Evolutionary conservation across 1,284 basidiomycete species (phyloP).

Genomic region (Ustilago nuda): DNA sequence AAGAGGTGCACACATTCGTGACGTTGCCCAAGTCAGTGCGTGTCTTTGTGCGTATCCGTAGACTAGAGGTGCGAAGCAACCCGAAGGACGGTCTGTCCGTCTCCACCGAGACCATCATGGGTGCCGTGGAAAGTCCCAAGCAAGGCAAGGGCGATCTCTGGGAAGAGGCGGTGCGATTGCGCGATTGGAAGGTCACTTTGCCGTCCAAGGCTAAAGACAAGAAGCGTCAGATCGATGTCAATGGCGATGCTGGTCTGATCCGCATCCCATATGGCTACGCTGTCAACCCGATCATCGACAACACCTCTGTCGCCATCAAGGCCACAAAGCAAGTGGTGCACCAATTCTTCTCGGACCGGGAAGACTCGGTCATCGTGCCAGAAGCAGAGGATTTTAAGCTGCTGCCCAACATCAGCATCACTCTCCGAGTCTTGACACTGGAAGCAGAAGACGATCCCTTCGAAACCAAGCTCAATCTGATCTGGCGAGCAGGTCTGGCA

Average conservation of each 20-base stretch:
- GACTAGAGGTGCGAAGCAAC: slow-evolving; percentile 62
- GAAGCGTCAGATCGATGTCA: slow-evolving; percentile 69
- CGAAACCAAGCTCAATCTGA: slow-evolving; percentile 82
- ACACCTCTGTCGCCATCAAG: slow-evolving; percentile 70
- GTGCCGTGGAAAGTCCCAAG: slow-evolving; percentile 71
- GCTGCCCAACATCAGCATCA: slow-evolving; percentile 74
- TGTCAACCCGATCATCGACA: slow-evolving; percentile 73
- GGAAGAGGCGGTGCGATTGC: slow-evolving; percentile 82
- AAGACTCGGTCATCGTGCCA: slow-evolving; percentile 61
- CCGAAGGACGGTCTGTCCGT: slow-evolving; percentile 53
- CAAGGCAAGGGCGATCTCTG: slow-evolving; percentile 72
- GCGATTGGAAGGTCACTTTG: slow-evolving; percentile 73
- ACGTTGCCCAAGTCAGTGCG: slow-evolving; percentile 65
- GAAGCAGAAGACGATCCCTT: slow-evolving; percentile 91
- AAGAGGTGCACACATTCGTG: slow-evolving; percentile 64
- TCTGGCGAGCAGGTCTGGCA: slow-evolving; percentile 81
- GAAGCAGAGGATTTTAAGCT: slow-evolving; percentile 64
- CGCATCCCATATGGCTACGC: slow-evolving; percentile 84
- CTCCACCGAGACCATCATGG: slow-evolving; percentile 69
- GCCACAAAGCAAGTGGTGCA: slow-evolving; percentile 70
- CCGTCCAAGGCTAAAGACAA: slow-evolving; percentile 19
- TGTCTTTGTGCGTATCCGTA: slow-evolving; percentile 58
- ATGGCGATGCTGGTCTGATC: slow-evolving; percentile 78
- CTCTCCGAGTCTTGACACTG: slow-evolving; percentile 75
- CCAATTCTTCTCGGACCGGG: slow-evolving; percentile 69